Conservation (phyloP, 2,329 filamentous ascomycete species). For the Xylaria sp. region DNA sequence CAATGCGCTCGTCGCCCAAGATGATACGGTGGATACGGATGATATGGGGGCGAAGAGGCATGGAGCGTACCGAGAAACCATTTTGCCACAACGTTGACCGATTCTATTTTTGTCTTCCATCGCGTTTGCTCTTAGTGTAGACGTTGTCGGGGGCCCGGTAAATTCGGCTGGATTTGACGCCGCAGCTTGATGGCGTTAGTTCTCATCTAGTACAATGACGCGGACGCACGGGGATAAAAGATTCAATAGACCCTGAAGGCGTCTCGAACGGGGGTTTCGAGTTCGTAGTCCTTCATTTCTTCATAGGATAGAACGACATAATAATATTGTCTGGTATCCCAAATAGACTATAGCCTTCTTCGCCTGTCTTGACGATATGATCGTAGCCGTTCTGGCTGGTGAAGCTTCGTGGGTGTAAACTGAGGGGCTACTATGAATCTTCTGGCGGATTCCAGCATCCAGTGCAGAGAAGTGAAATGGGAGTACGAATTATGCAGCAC, state of each 20-base stretch:
- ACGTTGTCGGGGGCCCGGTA: neutral
- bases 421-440: neutral
- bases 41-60: conserved; percentile 47
- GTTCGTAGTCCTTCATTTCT: neutral
- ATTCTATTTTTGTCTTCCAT: conserved; percentile 13
- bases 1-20: conserved; percentile 42
- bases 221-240: conserved; percentile 9
- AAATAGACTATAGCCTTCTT: neutral
- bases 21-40: conserved; percentile 46
- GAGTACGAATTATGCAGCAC: neutral
- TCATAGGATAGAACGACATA: neutral
- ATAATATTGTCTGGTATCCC: conserved; percentile 11
- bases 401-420: neutral
- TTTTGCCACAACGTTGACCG: conserved; percentile 20
- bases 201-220: conserved; percentile 9
- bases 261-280: neutral
- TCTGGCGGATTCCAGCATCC: neutral
- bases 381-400: neutral
- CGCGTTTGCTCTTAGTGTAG: conserved; percentile 14
- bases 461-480: neutral
- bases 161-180: conserved; percentile 8
- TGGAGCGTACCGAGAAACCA: conserved; percentile 35
- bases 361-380: neutral
- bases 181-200: neutral
- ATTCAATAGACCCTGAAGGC: neutral